These are phyloP conservation scores for Gynochthodes officinalis DNA, from an alignment of 257 asterid genomes.

Conservation along the genomic window DNA sequence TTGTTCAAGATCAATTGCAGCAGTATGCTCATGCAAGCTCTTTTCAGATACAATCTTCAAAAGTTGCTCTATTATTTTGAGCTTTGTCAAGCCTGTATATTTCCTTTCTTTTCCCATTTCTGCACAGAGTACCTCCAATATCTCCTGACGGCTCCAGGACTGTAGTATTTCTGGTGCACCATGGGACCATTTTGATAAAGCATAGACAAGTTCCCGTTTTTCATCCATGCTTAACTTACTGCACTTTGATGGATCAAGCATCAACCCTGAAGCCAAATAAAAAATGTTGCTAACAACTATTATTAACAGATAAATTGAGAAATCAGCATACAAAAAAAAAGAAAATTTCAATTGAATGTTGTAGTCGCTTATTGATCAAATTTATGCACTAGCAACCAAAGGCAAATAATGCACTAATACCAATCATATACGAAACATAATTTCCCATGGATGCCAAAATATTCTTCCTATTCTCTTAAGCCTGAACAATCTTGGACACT, in stretches of 20 bases:
- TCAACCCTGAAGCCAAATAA: slow-evolving; percentile 45
- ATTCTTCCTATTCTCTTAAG: not conserved
- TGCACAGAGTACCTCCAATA: slow-evolving; percentile 80
- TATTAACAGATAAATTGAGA: not conserved
- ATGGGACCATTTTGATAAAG: slow-evolving; percentile 64
- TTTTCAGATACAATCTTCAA: slow-evolving; percentile 66
- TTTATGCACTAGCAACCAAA: not conserved
- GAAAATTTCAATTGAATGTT: not conserved
- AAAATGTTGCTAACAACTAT: slow-evolving; percentile 11
- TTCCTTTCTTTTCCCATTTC: slow-evolving; percentile 97
- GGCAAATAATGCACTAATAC: slow-evolving; percentile 3
- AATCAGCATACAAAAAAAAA: not conserved
- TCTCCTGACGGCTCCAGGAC: slow-evolving; percentile 92
- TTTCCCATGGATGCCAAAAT: not conserved
- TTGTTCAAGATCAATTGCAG: slow-evolving; percentile 33
- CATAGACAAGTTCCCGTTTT: slow-evolving; percentile 73
- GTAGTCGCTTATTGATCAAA: not conserved
- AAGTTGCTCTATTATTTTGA: slow-evolving; percentile 79
- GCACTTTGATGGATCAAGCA: slow-evolving; percentile 65
- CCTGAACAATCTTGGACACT: not conserved
- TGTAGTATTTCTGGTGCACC: slow-evolving; percentile 75
- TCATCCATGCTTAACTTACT: slow-evolving; percentile 74
- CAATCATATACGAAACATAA: not conserved
- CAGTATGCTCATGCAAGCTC: slow-evolving; percentile 42
- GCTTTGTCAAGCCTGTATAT: slow-evolving; percentile 87